Evolutionary conservation across 208 protist genomes (phyloP), one percentile per base, ranked within the genome.

Genomic region (Wallacemonas sp.): DNA sequence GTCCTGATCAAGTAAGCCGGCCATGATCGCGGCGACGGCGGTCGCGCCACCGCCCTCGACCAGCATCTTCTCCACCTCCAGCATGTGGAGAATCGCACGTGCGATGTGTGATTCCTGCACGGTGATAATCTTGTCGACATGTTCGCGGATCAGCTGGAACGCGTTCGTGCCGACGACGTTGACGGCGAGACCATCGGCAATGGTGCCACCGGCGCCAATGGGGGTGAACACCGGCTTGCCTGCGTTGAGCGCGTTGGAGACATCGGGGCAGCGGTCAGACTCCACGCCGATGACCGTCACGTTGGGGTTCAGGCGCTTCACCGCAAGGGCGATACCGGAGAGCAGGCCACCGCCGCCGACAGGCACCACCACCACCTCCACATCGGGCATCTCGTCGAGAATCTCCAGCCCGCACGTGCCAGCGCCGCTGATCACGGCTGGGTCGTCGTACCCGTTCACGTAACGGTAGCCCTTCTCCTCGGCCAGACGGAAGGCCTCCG

Each of bases 101-200:
- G 90, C 79, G 41, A 98, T 92, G 62, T 64, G 53, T n/a, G 84
- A 71, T 66, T 96, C 92, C 8, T 63, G 63, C 24, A 94, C 82
- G 17, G 67, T 80, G 39, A 94, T 71, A 3, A 93, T 59, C 58
- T 92, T 63, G 69, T 97, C 89, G 13, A 96, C 88, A 48, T 69
- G 81, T 24, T 91, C 39, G n/a, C 64, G 63, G 21, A 87, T 77
- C 13, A 93, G 42, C 22, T 68, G 44, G 55, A 97, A 96, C 10
- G 93, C 78, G 45, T 81, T 83, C 24, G 71, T 61, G 44, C 94
- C 94, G 1, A 93, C 84, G 10, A 67, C 74, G 32, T 85, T 86
- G 27, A 98, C 94, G 27, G 89, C 87, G 13, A 98, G 75, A 34
- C 94, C 94, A 74, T 98, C 94, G n/a, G 92, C 94, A 29, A 98